phyloP scores from a whole-genome alignment of 495 filamentous ascomycete genomes.

The Penicillium steckii region DNA sequence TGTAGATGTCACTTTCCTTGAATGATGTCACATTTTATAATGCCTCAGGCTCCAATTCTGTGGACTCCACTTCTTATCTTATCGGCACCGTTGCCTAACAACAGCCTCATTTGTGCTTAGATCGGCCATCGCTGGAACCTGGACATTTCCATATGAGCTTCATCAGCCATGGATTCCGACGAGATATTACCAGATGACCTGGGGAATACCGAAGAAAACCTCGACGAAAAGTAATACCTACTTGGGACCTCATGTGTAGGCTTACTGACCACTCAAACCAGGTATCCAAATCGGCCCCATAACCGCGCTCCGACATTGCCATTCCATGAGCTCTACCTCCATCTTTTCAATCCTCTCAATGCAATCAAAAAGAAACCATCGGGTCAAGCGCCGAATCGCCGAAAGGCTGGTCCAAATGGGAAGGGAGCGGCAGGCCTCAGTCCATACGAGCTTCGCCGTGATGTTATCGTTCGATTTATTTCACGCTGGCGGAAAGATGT shows the following conservation, averaged over 20 bases:
- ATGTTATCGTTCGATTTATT: constrained; percentile 88
- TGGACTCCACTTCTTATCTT: constrained; percentile 22
- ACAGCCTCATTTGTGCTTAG: too few species aligned
- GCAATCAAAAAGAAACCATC: constrained; percentile 76
- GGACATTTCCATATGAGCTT: constrained; percentile 9
- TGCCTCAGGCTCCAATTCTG: too few species aligned
- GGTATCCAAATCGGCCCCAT: constrained; percentile 79
- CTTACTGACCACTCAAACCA: constrained; percentile 35
- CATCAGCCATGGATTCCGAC: constrained; percentile 45
- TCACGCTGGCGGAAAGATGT: constrained; percentile 84
- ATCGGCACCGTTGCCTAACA: constrained; percentile 36
- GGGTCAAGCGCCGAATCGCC: constrained; percentile 43
- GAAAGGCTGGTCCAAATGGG: constrained; percentile 58
- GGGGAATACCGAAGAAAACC: constrained; percentile 43
- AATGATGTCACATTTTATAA: constrained; percentile 19
- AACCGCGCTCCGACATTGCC: constrained; percentile 76
- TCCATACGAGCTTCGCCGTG: constrained; percentile 80
- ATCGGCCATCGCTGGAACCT: too few species aligned
- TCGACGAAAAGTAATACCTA: constrained; percentile 60
- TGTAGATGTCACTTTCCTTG: background rate
- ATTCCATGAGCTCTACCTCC: constrained; percentile 76
- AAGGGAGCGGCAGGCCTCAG: constrained; percentile 50
- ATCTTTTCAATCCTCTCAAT: constrained; percentile 83
- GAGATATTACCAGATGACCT: constrained; percentile 30
- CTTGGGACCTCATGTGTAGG: background rate